These are phyloP conservation scores for Polytrichum formosum DNA, from an alignment of 225 moss, liverwort and hornwort genomes.

Conservation along the genomic window DNA sequence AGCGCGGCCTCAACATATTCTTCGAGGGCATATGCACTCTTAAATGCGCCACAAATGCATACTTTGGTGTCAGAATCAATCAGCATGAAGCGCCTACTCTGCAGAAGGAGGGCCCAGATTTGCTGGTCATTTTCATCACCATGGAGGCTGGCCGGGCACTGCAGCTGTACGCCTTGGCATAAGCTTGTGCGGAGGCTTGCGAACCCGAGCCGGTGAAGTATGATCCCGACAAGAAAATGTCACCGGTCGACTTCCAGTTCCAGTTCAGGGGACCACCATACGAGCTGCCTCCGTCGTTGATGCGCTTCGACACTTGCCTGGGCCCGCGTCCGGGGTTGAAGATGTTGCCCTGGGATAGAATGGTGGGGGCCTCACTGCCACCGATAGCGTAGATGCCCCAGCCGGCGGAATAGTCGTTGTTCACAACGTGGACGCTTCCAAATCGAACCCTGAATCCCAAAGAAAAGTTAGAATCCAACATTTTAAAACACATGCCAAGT, in stretches of 20 bases:
- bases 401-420: constrained; percentile 26
- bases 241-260: not conserved
- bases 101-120: constrained; percentile 7
- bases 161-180: constrained; percentile 13
- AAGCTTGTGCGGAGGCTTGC: not conserved
- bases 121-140: constrained; percentile 7
- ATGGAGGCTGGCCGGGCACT: not conserved
- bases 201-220: constrained; percentile 8
- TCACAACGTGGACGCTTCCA: constrained; percentile 21
- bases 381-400: constrained; percentile 35
- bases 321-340: constrained; percentile 14
- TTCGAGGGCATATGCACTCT: not conserved
- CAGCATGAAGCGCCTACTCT: not conserved
- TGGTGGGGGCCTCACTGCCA: constrained; percentile 15
- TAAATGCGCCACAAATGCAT: too few species aligned
- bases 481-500: too few species aligned
- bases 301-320: constrained; percentile 18
- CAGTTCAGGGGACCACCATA: not conserved
- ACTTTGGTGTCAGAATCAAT: not conserved
- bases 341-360: constrained; percentile 23
- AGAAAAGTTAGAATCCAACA: too few species aligned
- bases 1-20: constrained; percentile 14
- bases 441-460: constrained; percentile 12
- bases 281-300: constrained; percentile 12
- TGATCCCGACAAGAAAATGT: not conserved